Evolutionary conservation across 148 eudicot species (phyloP).

Genomic region (Fagopyrum esculentum): DNA sequence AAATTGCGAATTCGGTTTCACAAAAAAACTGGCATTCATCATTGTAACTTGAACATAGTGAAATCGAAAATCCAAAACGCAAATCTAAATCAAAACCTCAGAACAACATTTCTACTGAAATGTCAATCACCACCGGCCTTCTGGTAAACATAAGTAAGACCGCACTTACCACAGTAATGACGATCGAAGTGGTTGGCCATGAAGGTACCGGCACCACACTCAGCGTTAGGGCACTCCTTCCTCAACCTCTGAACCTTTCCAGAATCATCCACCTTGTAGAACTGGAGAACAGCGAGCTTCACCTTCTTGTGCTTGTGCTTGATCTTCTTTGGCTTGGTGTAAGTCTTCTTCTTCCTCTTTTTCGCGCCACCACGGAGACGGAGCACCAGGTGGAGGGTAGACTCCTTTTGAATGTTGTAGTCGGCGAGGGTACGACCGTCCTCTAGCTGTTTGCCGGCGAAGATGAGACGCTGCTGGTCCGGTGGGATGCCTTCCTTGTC

Average conservation of each 20-base stretch:
- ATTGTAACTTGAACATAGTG: not conserved
- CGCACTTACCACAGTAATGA: slow-evolving; percentile 39
- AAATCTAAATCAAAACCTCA: not conserved
- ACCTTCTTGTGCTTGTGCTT: slow-evolving; percentile 40
- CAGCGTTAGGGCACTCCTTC: slow-evolving; percentile 34
- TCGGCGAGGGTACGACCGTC: slow-evolving; percentile 31
- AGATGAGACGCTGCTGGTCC: slow-evolving; percentile 31
- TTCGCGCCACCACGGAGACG: slow-evolving; percentile 38
- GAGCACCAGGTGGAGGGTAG: slow-evolving; percentile 35
- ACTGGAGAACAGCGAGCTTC: slow-evolving; percentile 30
- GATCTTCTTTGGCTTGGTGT: slow-evolving; percentile 44
- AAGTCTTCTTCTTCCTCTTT: slow-evolving; percentile 43
- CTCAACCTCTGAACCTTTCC: slow-evolving; percentile 30
- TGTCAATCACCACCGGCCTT: slow-evolving; percentile 31
- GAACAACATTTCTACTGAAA: not conserved
- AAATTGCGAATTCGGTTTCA: not conserved
- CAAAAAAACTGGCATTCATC: not conserved
- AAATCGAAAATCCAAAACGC: not conserved
- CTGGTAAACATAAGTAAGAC: slow-evolving; percentile 36
- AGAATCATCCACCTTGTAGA: slow-evolving; percentile 36
- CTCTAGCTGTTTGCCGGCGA: slow-evolving; percentile 33
- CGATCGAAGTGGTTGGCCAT: slow-evolving; percentile 41
- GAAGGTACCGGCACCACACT: slow-evolving; percentile 36
- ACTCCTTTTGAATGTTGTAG: slow-evolving; percentile 40
- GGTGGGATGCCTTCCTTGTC: slow-evolving; percentile 34